Evolutionary conservation across 768 basidiomycete species (phyloP).

Genomic region (Lactarius deliciosus): DNA sequence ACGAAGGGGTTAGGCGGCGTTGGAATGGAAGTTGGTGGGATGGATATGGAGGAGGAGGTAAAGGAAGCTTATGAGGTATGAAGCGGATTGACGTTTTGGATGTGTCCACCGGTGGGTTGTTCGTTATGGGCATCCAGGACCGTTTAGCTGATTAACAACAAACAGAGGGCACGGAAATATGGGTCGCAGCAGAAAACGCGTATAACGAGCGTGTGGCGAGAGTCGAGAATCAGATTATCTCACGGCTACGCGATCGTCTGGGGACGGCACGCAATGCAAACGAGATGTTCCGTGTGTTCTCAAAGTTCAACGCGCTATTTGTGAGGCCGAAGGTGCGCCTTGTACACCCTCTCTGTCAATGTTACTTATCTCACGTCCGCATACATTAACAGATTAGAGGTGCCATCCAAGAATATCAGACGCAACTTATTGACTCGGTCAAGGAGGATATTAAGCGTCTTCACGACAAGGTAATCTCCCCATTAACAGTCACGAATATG

Average conservation of each 20-base stretch:
- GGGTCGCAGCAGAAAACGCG: slow-evolving; percentile 95
- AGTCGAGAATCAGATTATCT: slow-evolving; percentile 98
- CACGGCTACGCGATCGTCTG: slow-evolving; percentile 83
- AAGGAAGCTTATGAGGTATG: slow-evolving; percentile 94
- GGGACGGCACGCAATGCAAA: slow-evolving; percentile 97
- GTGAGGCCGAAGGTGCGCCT: slow-evolving; percentile 84
- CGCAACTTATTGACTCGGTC: slow-evolving; percentile 96
- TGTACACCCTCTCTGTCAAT: neutral
- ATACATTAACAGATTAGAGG: slow-evolving; percentile 71
- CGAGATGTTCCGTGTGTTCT: slow-evolving; percentile 99
- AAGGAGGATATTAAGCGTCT: slow-evolving; percentile 96
- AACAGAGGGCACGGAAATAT: slow-evolving; percentile 93
- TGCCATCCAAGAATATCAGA: slow-evolving; percentile 99
- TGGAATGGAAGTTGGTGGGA: slow-evolving; percentile 77
- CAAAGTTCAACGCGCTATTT: slow-evolving; percentile 96
- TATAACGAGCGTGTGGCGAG: slow-evolving; percentile 97
- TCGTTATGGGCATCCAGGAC: neutral
- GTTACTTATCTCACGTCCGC: neutral
- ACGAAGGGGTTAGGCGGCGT: slow-evolving; percentile 79
- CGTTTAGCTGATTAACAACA: slow-evolving; percentile 12
- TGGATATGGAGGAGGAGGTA: slow-evolving; percentile 99
- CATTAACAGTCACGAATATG: neutral
- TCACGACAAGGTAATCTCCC: slow-evolving; percentile 73
- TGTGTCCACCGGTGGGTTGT: slow-evolving; percentile 75
- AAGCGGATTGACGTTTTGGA: slow-evolving; percentile 96